Evolutionary conservation across 148 eudicot genomes (phyloP), one percentile per base, ranked within the genome.

Genomic region (Chenopodium album): DNA sequence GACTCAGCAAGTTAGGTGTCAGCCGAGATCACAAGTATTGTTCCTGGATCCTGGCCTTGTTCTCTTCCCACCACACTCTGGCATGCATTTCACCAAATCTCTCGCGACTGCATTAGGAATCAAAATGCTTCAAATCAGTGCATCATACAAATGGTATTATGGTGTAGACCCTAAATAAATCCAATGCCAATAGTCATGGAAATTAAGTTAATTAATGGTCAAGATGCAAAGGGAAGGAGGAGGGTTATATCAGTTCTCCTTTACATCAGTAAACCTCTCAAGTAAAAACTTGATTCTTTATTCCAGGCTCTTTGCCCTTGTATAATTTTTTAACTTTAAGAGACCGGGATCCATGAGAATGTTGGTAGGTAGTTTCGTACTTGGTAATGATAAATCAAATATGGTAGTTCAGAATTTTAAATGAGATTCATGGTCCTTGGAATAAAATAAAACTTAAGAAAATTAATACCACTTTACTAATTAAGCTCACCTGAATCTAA

Each of bases 61-160:
- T 92, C 83, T 87, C 91, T 89, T 92, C 98, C 98, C 98, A 94
- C 98, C 98, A 94, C 81, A 88, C 68, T 84, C 93, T 94, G 20
- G 98, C 98, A 23, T 92, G 94, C 88, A 77, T 88, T 81, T 94
- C 98, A 85, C 93, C 94, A 75, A 94, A 94, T 78, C 81, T 89
- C 84, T 94, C 98, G 41, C 99, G 99, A 83, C 99, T 95, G 95
- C 92, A 92, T 86, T 62, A 81, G 80, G 14, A 62, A 78, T 19
- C 34, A 77, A 77, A 47, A 54, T 60, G 19, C 50, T 60, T 80
- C 77, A 80, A 63, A 80, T 70, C 37, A 74, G 20, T 26, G 22
- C 62, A 56, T 9, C 54, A 50, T 50, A 50, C 54, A 50, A 50
- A 19, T 31, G 20, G 46, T 37, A 12, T 48, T 41, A 48, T 9